Conservation (phyloP, 1,139 yeast species). For the Eremothecium cymbalariae region DNA sequence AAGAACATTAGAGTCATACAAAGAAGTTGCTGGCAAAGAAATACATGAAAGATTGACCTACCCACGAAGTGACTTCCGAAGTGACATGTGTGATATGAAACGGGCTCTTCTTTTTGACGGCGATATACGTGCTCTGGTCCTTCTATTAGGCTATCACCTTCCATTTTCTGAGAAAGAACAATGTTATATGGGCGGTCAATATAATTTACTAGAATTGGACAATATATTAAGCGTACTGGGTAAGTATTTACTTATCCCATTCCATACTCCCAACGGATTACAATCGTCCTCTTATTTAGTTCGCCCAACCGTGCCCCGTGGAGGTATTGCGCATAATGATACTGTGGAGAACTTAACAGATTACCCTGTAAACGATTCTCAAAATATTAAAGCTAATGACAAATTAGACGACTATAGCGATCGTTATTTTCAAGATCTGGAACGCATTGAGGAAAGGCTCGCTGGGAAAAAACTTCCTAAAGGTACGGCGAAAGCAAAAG, state of each 20-base stretch:
- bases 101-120: slow-evolving; percentile 20
- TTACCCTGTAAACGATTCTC: slow-evolving; percentile 11
- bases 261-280: slow-evolving; percentile 27
- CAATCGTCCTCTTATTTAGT: slow-evolving; percentile 24
- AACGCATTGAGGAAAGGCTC: slow-evolving; percentile 6
- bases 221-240: slow-evolving; percentile 14
- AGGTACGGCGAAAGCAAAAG: slow-evolving; percentile 24
- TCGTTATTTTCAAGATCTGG: slow-evolving; percentile 26
- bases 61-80: slow-evolving; percentile 2
- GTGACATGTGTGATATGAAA: slow-evolving; percentile 6
- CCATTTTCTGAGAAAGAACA: slow-evolving; percentile 18
- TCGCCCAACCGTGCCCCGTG: slow-evolving; percentile 10
- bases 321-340: slow-evolving; percentile 1
- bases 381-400: slow-evolving; percentile 14
- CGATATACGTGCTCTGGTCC: slow-evolving; percentile 28
- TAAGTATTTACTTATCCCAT: slow-evolving; percentile 24
- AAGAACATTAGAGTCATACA: slow-evolving; percentile 4
- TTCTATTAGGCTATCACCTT: slow-evolving; percentile 23
- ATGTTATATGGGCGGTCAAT: slow-evolving; percentile 13
- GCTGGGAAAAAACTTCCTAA: slow-evolving; percentile 10
- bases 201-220: slow-evolving; percentile 15
- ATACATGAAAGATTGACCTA: not conserved
- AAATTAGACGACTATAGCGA: slow-evolving; percentile 18
- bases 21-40: not conserved
- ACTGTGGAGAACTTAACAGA: slow-evolving; percentile 2